Evolutionary conservation across 371 early-diverging fungal species (phyloP).

Genomic region (Paraphysoderma sedebokerense): DNA sequence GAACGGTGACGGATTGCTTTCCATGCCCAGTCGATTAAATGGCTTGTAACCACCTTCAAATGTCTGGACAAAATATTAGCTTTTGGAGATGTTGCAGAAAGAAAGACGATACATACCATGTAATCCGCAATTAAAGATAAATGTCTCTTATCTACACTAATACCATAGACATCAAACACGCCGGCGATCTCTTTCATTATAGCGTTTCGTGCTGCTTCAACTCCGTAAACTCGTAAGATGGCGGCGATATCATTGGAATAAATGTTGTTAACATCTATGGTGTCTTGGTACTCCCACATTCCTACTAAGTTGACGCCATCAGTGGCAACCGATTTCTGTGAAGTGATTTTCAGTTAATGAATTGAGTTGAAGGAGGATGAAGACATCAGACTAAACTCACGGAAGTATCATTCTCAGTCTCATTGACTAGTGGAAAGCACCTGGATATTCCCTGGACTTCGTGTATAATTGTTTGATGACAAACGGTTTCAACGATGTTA

Average conservation of each 20-base stretch:
- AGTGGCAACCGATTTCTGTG: too few species aligned
- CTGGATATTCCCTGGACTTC: constrained; percentile 71
- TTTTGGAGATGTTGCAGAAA: background rate
- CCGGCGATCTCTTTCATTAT: constrained; percentile 89
- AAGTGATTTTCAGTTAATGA: too few species aligned
- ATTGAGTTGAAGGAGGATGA: too few species aligned
- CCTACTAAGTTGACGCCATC: constrained; percentile 86
- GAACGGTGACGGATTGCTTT: constrained; percentile 81
- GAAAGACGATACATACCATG: constrained; percentile 43
- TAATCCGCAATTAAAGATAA: constrained; percentile 96
- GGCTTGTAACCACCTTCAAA: constrained; percentile 96
- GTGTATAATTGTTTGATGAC: constrained; percentile 49
- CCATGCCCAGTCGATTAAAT: constrained; percentile 89
- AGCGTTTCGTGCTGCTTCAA: constrained; percentile 94
- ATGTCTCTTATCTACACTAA: constrained; percentile 91
- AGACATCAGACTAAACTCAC: too few species aligned
- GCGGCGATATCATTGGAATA: constrained; percentile 96
- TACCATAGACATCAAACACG: constrained; percentile 97
- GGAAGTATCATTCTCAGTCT: constrained; percentile 57
- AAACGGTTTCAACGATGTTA: constrained; percentile 53
- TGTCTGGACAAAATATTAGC: constrained; percentile 28
- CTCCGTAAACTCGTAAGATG: constrained; percentile 85
- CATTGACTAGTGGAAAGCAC: constrained; percentile 56
- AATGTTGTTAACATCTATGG: constrained; percentile 71
- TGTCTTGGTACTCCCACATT: constrained; percentile 50